Evolutionary conservation across 441 rosid genomes (phyloP), one percentile per base, ranked within the genome.

Genomic region (Pelargonium australe): DNA sequence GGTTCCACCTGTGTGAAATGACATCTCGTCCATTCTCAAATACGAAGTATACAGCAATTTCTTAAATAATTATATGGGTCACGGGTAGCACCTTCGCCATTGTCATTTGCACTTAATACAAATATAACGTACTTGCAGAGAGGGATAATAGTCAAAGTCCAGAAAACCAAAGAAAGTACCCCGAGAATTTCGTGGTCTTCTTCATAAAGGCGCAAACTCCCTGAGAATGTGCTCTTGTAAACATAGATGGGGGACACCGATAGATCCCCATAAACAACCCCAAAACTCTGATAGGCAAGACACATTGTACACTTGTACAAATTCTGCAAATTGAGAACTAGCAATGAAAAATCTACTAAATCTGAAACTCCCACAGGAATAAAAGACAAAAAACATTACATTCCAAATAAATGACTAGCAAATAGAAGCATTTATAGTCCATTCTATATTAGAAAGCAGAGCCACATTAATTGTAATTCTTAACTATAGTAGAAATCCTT

Each of bases 261-360:
- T 14, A 94, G 82, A 80, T 94, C 99, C 16, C 99, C 99, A 55
- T 94, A 91, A 4, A 90, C 99, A 19, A 94, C 99, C 66, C 99
- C 96, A 64, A 94, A 90, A 79, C 96, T 94, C 75, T 91, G 99
- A 78, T 91, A 94, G 41, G 97, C 94, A 49, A 49, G 57, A 1
- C 57, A 13, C 17, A 49, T 49, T 11, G 57, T 49, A 49, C 16
- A n/a, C 57, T 11, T 49, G 14, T 49, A 49, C 16, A 13, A 13
- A 13, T 49, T 49, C 57, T 49, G 57, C n/a, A 49, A 49, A 49
- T 49, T 4, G 37, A 31, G 37, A 31, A 31, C 37, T 31, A 31
- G 37, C 37, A 31, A 31, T 31, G 37, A 31, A 31, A 31, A 31
- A 31, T 31, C 37, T 2, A 31, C 37, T 31, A 31, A 31, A 31